These are phyloP conservation scores for Verticillium albo-atrum DNA, from an alignment of 2,329 filamentous ascomycete genomes.

Conservation along the genomic window DNA sequence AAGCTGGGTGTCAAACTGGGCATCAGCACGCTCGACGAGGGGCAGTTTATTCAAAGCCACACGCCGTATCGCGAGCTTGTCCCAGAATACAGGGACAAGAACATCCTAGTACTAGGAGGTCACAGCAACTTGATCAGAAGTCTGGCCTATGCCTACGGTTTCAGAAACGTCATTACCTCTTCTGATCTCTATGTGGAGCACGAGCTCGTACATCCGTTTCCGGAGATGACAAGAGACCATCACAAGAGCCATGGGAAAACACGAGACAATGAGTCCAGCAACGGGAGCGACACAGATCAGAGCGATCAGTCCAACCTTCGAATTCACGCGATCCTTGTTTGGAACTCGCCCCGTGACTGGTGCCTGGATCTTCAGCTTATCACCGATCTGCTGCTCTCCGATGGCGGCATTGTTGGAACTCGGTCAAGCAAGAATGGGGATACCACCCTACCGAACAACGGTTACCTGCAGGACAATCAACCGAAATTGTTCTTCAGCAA, in stretches of 20 bases:
- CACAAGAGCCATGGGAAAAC: conserved; percentile 31
- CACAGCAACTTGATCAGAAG: conserved; percentile 26
- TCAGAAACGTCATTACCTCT: conserved; percentile 29
- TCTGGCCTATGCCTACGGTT: conserved; percentile 25
- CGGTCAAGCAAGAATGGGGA: conserved; percentile 55
- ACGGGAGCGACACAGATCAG: not conserved
- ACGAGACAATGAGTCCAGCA: not conserved
- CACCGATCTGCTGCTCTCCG: conserved; percentile 24
- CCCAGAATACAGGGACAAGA: conserved; percentile 40
- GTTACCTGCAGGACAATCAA: conserved; percentile 52
- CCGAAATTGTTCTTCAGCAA: conserved; percentile 66
- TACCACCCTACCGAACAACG: conserved; percentile 19
- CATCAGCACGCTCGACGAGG: conserved; percentile 40
- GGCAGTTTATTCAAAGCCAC: conserved; percentile 66
- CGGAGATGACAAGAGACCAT: conserved; percentile 27
- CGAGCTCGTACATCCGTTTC: conserved; percentile 24
- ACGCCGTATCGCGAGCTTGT: conserved; percentile 64
- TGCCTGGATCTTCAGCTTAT: conserved; percentile 27
- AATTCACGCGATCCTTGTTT: conserved; percentile 27
- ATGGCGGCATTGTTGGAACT: conserved; percentile 58
- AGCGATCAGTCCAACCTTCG: conserved; percentile 13
- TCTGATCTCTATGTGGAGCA: conserved; percentile 24
- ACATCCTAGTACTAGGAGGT: conserved; percentile 50
- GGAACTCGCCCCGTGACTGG: conserved; percentile 28
- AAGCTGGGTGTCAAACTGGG: conserved; percentile 49